Percentiles rank a stretch among this genome's conserved stretches.
Evolutionary conservation across 2,329 filamentous ascomycete genomes (phyloP).

Genomic region (Onygenales sp.): DNA sequence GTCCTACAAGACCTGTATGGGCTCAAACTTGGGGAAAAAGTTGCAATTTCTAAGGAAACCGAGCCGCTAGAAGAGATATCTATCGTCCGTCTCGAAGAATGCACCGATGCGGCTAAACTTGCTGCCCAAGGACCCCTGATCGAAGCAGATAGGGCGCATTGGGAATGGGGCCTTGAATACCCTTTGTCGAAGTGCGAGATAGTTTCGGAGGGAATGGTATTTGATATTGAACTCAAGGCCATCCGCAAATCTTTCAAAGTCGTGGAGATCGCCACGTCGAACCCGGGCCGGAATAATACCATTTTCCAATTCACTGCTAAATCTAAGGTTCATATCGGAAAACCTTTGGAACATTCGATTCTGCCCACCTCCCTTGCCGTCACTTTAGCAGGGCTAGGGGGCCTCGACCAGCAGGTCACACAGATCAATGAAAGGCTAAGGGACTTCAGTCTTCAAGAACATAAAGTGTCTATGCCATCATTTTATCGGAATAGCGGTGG

Average conservation of each 20-base stretch:
- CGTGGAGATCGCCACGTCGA: slow-evolving; percentile 45
- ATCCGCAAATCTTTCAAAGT: slow-evolving; percentile 54
- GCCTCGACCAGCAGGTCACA: slow-evolving; percentile 54
- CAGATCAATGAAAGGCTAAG: slow-evolving; percentile 58
- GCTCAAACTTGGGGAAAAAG: slow-evolving; percentile 61
- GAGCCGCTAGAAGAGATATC: slow-evolving; percentile 45
- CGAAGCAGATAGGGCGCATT: slow-evolving; percentile 31
- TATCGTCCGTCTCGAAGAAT: slow-evolving; percentile 52
- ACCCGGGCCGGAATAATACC: slow-evolving; percentile 32
- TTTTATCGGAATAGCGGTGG: slow-evolving; percentile 42
- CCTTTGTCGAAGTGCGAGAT: slow-evolving; percentile 50
- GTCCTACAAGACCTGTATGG: slow-evolving; percentile 62
- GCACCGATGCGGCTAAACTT: slow-evolving; percentile 35
- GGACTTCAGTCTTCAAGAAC: slow-evolving; percentile 38
- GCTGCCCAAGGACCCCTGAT: slow-evolving; percentile 13
- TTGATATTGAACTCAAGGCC: slow-evolving; percentile 53
- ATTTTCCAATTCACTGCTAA: slow-evolving; percentile 26
- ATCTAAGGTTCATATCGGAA: slow-evolving; percentile 25
- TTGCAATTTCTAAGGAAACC: slow-evolving; percentile 50
- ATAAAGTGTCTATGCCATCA: slow-evolving; percentile 25
- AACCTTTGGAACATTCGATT: slow-evolving; percentile 5
- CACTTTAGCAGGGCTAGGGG: slow-evolving; percentile 49
- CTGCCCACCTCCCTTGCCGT: slow-evolving; percentile 20
- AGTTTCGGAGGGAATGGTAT: slow-evolving; percentile 58
- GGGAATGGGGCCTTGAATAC: slow-evolving; percentile 41